Evolutionary conservation across 768 basidiomycete genomes (phyloP), one percentile per base, ranked within the genome.

Genomic region (Flagelloscypha sp.): DNA sequence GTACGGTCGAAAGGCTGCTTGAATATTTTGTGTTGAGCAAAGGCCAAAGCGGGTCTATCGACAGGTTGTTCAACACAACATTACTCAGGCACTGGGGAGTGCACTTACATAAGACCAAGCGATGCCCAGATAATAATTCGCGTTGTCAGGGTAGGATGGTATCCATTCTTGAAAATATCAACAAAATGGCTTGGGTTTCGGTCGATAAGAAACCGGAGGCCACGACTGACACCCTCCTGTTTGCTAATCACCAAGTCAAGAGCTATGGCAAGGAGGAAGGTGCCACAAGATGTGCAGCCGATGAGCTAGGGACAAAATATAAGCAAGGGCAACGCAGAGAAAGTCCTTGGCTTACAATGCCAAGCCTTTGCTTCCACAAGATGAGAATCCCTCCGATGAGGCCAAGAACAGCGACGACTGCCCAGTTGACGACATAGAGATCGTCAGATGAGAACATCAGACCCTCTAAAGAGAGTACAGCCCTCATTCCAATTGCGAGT

Each of bases 201-300:
- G 48, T 83, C 81, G 40, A 81, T 66, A 10, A 83, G 61, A 45
- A 65, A 72, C 15, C 81, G 66, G 20, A 83, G 60, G 2, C 79
- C 80, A 15, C 68, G 57, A 45, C 78, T 76, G 64, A 80, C 66
- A 5, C 80, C 81, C 5, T 57, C 54, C 47, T 83, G 79, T 44
- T 66, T 59, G 41, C 79, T 65, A 33, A 79, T 35, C 30, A 67
- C 50, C 4, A 82, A 59, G 52, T 83, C 80, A 8, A 72, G 47
- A 15, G 68, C 78, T 7, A 83, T 63, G 19, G 49, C 66, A 10
- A 62, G 56, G 17, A 83, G 53, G 50, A 83, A 82, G 7, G 79
- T 71, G 21, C 81, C 81, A 15, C 62, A 55, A 1, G 76, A 72
- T n/a, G 77, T 64, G 35, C 71, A 75, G 24, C 66, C 61, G 28